Base-by-base conservation (phyloP, 2,329 filamentous ascomycete genomes). In the Hawksworthiomyces lignivorus region DNA sequence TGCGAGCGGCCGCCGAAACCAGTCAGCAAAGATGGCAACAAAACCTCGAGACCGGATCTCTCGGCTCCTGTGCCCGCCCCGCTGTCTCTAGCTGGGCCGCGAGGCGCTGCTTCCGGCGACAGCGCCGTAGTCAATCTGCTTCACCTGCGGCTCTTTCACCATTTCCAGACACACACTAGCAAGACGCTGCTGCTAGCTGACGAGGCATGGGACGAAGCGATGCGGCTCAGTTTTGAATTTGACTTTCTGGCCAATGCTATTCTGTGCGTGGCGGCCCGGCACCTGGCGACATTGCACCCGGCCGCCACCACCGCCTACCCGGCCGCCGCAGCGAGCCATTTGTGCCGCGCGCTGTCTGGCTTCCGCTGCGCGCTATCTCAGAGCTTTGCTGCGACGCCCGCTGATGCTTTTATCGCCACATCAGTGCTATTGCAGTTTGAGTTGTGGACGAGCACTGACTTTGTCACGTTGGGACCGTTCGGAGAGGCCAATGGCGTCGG, bases 361-460 rank as follows among this genome's bases (percentile, higher is more conserved):
- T 48, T 54, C 19, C 50, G 52, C 3, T 21, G 40, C 10, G 39
- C 29, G 34, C 28, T 50, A 11, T 32, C 38, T n/a, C 31, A 41
- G 14, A 29, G 46, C 34, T 38, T 49, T 24, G 31, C 30, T 4
- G 34, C 44, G 3, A 46, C 43, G 21, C 37, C 51, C 24, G 36
- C 50, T 12, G 53, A 55, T 34, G 45, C 50, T 7, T 55, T 54
- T 34, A 44, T 54, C 8, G 50, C 48, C 6, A 53, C 52, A 9
- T 50, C 50, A 1, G 18, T 52, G 1, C 43, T 55, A 19, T 26
- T 55, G 2, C 51, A 55, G 33, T 50, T 47, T 30, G 49, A 53
- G 28, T 46, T 50, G 12, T 55, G 53, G 53, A 39, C 44, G 9
- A 50, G 45, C 30, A 43, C 46, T 1, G 50, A 54, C 21, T 45